These are phyloP conservation scores for Monosporozyma servazzii DNA, from an alignment of 805 yeast species.

Conservation along the genomic window DNA sequence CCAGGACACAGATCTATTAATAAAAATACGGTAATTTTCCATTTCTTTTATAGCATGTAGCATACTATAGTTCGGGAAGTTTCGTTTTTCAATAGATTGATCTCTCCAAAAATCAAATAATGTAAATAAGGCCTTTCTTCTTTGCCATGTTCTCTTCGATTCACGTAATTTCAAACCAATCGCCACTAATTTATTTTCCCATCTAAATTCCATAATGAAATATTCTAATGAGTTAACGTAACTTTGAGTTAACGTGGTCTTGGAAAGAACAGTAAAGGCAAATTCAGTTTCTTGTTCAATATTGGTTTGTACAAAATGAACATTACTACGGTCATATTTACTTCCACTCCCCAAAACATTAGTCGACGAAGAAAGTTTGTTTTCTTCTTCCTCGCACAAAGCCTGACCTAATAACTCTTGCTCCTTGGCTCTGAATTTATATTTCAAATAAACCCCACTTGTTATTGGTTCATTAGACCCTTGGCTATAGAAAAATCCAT, in stretches of 20 bases:
- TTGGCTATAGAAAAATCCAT: slow-evolving; percentile 26
- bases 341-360: slow-evolving; percentile 4
- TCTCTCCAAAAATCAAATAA: slow-evolving; percentile 32
- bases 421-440: slow-evolving; percentile 26
- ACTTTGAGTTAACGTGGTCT: slow-evolving; percentile 26
- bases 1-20: slow-evolving; percentile 31
- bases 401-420: slow-evolving; percentile 16
- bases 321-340: slow-evolving; percentile 24
- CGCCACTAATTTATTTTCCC: slow-evolving; percentile 30
- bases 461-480: slow-evolving; percentile 24
- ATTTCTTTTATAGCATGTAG: slow-evolving; percentile 31
- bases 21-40: slow-evolving; percentile 30
- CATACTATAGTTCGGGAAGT: slow-evolving; percentile 22
- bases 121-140: slow-evolving; percentile 29
- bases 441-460: slow-evolving; percentile 25
- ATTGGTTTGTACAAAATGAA: slow-evolving; percentile 23
- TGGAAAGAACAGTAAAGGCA: slow-evolving; percentile 20
- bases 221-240: slow-evolving; percentile 30
- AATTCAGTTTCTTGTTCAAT: slow-evolving; percentile 24
- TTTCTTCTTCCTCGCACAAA: not conserved
- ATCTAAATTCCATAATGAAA: slow-evolving; percentile 29
- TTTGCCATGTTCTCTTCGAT: slow-evolving; percentile 32
- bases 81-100: slow-evolving; percentile 27
- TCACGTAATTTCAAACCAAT: slow-evolving; percentile 27
- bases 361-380: not conserved